A percentile compares a stretch with the other conserved stretches of the same genome.
Evolutionary conservation across 371 early-diverging fungal genomes (phyloP).

Genomic region (Apophysomyces variabilis): DNA sequence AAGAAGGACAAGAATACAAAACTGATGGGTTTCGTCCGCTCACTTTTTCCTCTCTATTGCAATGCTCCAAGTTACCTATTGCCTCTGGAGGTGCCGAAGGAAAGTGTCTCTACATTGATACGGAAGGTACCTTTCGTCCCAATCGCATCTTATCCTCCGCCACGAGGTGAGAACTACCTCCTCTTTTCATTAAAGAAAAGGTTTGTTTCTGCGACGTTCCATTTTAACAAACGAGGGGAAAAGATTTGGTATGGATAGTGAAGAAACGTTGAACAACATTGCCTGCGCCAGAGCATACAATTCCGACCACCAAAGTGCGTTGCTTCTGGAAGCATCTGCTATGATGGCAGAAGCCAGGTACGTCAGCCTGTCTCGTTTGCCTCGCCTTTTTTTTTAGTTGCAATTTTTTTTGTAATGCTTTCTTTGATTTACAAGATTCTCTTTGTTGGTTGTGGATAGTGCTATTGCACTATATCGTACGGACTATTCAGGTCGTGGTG

Average conservation of each 20-base stretch:
- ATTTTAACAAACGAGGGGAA: not conserved
- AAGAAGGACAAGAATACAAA: not conserved
- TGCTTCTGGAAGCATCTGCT: conserved; percentile 93
- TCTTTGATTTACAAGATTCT: conserved; percentile 57
- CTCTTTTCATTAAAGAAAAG: not conserved
- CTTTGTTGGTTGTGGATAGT: conserved; percentile 96
- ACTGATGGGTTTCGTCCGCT: not conserved
- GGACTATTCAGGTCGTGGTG: conserved; percentile 98
- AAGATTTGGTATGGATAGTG: conserved; percentile 84
- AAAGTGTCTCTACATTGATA: conserved; percentile 97
- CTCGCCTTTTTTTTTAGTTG: too few relatives aligned
- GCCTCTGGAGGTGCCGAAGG: conserved; percentile 95
- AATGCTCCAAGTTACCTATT: conserved; percentile 63
- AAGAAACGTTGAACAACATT: conserved; percentile 94
- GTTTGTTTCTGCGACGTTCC: not conserved
- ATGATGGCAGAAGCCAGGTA: conserved; percentile 94
- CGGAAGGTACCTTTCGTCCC: conserved; percentile 98
- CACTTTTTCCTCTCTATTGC: not conserved
- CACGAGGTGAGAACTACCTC: conserved; percentile 55
- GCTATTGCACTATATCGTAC: conserved; percentile 97
- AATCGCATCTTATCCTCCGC: conserved; percentile 90
- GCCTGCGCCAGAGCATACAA: conserved; percentile 97
- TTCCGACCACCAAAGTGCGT: conserved; percentile 94
- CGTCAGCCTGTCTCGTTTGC: not conserved
- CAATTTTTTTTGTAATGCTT: not conserved